Evolutionary conservation across 2,329 filamentous ascomycete genomes (phyloP).

Genomic region (Aspergillus sp.): DNA sequence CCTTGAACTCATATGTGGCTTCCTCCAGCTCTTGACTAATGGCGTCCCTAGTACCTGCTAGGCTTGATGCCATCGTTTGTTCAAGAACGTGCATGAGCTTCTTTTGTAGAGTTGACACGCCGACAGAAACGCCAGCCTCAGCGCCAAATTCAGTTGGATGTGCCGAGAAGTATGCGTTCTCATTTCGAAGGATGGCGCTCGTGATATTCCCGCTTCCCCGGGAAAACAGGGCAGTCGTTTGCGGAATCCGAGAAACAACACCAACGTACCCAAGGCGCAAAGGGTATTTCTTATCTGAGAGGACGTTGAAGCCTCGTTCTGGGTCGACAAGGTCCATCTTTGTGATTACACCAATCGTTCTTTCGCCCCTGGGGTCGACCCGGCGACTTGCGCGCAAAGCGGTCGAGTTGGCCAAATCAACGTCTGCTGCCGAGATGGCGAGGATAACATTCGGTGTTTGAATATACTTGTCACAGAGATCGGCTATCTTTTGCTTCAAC

Average conservation of each 20-base stretch:
- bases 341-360: conserved; percentile 97
- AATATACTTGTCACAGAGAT: conserved; percentile 98
- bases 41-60: conserved; percentile 85
- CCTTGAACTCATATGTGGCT: conserved; percentile 97
- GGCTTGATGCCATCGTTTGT: conserved; percentile 91
- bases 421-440: conserved; percentile 95
- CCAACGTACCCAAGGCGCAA: conserved; percentile 94
- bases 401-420: conserved; percentile 94
- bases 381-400: conserved; percentile 84
- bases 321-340: conserved; percentile 98
- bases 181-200: conserved; percentile 80
- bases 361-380: conserved; percentile 89
- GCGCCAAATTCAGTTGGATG: conserved; percentile 79
- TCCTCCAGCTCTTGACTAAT: conserved; percentile 95
- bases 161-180: conserved; percentile 79
- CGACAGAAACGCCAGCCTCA: conserved; percentile 70
- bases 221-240: conserved; percentile 70
- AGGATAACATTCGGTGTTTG: conserved; percentile 93
- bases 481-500: conserved; percentile 91
- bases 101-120: conserved; percentile 82
- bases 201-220: conserved; percentile 78
- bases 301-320: conserved; percentile 70
- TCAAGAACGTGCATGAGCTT: conserved; percentile 97
- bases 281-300: conserved; percentile 89
- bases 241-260: conserved; percentile 81